These are phyloP conservation scores for Phlyctochytrium planicorne DNA, from an alignment of 192 early-diverging fungal genomes.

Conservation along the genomic window DNA sequence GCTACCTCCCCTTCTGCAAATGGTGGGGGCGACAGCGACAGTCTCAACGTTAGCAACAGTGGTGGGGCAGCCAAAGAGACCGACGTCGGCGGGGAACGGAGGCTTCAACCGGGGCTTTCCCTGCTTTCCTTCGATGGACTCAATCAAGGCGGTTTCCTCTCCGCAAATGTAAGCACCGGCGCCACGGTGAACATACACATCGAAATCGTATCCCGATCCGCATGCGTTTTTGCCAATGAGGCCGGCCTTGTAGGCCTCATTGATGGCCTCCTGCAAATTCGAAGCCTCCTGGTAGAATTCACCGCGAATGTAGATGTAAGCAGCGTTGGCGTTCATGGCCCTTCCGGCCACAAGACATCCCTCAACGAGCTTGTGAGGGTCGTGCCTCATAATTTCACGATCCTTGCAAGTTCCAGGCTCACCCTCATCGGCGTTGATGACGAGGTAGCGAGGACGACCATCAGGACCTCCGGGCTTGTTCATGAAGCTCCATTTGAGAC, in stretches of 20 bases:
- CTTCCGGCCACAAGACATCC: slow-evolving; percentile 94
- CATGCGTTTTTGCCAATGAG: slow-evolving; percentile 99
- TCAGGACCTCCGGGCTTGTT: slow-evolving; percentile 80
- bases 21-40: slow-evolving; percentile 96
- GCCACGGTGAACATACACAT: slow-evolving; percentile 96
- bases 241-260: slow-evolving; percentile 96
- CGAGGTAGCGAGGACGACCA: slow-evolving; percentile 81
- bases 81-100: slow-evolving; percentile 98
- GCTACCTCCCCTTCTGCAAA: slow-evolving; percentile 80
- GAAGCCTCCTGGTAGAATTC: slow-evolving; percentile 97
- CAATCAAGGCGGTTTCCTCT: slow-evolving; percentile 75
- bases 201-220: slow-evolving; percentile 93
- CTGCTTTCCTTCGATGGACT: slow-evolving; percentile 86
- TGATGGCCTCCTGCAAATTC: slow-evolving; percentile 89
- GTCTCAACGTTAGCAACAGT: slow-evolving; percentile 99
- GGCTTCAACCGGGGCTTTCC: slow-evolving; percentile 99
- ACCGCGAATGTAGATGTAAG: slow-evolving; percentile 97
- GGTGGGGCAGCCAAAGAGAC: slow-evolving; percentile 97
- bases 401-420: slow-evolving; percentile 99
- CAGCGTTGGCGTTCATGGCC: slow-evolving; percentile 95
- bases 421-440: slow-evolving; percentile 98
- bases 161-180: slow-evolving; percentile 85
- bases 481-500: slow-evolving; percentile 99
- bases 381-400: slow-evolving; percentile 89
- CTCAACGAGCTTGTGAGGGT: slow-evolving; percentile 95